These are phyloP conservation scores for Cryphonectria radicalis DNA, from an alignment of 2,329 filamentous ascomycete species.

Conservation along the genomic window DNA sequence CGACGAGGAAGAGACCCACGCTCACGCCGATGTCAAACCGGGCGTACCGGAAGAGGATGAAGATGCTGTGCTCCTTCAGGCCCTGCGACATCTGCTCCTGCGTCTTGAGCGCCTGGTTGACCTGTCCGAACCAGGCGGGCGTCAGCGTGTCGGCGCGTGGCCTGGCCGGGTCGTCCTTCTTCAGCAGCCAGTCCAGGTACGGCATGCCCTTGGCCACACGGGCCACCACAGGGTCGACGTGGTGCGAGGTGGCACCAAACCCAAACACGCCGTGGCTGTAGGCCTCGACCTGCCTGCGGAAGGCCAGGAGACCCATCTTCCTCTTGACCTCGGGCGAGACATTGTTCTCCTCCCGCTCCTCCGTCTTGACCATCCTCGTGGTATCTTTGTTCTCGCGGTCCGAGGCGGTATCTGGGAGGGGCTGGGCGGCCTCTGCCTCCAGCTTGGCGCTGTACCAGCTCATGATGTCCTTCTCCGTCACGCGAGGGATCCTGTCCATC, in stretches of 20 bases:
- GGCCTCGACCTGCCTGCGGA: constrained; percentile 43
- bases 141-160: constrained; percentile 39
- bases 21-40: constrained; percentile 43
- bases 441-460: constrained; percentile 50
- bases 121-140: constrained; percentile 42
- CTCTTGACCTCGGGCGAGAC: constrained; percentile 29
- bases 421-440: constrained; percentile 26
- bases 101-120: constrained; percentile 40
- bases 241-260: constrained; percentile 21
- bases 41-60: constrained; percentile 43
- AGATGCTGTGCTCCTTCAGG: constrained; percentile 45
- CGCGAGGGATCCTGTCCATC: constrained; percentile 53
- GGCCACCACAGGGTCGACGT: constrained; percentile 31
- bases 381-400: constrained; percentile 13
- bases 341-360: constrained; percentile 33
- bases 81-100: constrained; percentile 42
- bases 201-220: constrained; percentile 38
- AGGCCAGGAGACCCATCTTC: constrained; percentile 33
- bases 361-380: constrained; percentile 21
- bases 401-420: neutral
- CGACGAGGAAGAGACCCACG: constrained; percentile 44
- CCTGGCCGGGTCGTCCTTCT: constrained; percentile 38
- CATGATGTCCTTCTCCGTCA: constrained; percentile 54
- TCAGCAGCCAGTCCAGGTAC: constrained; percentile 43
- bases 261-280: constrained; percentile 28